Evolutionary conservation across 2,329 filamentous ascomycete species (phyloP), one percentile per base, ranked within the genome.

Genomic region (Aspergillus brasiliensis): DNA sequence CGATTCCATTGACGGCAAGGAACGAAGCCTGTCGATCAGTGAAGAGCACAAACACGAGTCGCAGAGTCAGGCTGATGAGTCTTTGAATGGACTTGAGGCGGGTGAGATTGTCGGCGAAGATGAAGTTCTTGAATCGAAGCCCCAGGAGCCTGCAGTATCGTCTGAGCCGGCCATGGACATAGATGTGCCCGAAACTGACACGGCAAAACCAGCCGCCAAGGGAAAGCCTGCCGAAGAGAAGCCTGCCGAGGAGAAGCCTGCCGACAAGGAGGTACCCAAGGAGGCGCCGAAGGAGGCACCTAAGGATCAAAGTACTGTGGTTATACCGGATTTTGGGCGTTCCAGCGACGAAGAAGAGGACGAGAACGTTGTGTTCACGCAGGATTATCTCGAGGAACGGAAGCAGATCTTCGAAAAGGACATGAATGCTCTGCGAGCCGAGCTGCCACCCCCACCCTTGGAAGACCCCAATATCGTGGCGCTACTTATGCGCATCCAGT

Each of bases 311-410:
- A 54, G 17, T 2, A 57, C 68, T 27, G 58, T 69, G 4, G 37
- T 72, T 7, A 70, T 77, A 46, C 73, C 75, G 2, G 72, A 73
- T 34, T 75, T 77, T 53, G 68, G 62, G 6, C 69, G 68, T 42
- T 70, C 71, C 19, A 76, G 73, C 48, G 77, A 80, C n/a, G 78
- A 81, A 60, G 77, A 78, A 40, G 79, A 81, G 48, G 78, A 80
- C 53, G 79, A 80, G 56, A 75, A 75, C 44, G 71, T 71, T 1
- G 73, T 79, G 34, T 77, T 82, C 44, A 80, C 78, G 10, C 78
- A 82, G 51, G 79, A 81, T 47, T 80, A 82, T 61, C 72, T 80
- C 40, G 77, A 78, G 25, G 76, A 79, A 63, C 74, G 78, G 15
- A 80, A 80, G 62, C 71, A 71, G 40, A 74, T 75, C 8, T 81